Percentiles rank a stretch among this genome's conserved stretches.
phyloP scores from a whole-genome alignment of 768 basidiomycete genomes.

The Kwoniella heveanensis region DNA sequence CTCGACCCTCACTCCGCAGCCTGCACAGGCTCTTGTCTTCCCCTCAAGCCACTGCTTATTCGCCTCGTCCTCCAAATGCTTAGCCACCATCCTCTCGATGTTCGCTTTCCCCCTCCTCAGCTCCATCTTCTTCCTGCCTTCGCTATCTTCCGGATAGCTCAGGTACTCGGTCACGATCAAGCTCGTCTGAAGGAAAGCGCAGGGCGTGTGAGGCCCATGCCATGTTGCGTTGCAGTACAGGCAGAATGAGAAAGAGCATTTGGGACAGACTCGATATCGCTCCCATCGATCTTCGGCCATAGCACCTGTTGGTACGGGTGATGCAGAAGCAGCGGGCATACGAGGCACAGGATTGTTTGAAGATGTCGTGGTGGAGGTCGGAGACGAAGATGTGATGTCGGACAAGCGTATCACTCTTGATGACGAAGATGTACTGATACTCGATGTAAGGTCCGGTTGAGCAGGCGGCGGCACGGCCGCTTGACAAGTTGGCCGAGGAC shows the following conservation, averaged over 20 bases:
- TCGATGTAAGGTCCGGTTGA: neutral
- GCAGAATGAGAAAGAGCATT: constrained; percentile 79
- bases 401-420: constrained; percentile 38
- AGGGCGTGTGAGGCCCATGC: constrained; percentile 78
- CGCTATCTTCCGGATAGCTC: constrained; percentile 62
- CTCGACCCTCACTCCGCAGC: constrained; percentile 69
- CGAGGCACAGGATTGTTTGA: neutral
- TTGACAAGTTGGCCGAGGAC: constrained; percentile 79
- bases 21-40: constrained; percentile 69
- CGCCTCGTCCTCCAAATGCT: constrained; percentile 72
- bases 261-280: constrained; percentile 69
- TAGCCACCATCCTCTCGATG: constrained; percentile 64
- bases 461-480: constrained; percentile 66
- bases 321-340: neutral
- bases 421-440: constrained; percentile 20
- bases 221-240: constrained; percentile 79
- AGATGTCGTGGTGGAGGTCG: neutral
- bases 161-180: constrained; percentile 70
- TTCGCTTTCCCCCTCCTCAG: constrained; percentile 66
- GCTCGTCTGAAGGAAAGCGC: constrained; percentile 70
- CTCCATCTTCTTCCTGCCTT: constrained; percentile 63
- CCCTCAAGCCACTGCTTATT: constrained; percentile 73
- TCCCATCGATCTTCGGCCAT: constrained; percentile 66
- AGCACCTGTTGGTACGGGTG: constrained; percentile 3
- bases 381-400: constrained; percentile 22